Conservation (phyloP, 176 grass and related monocot genomes). For the Bolboschoenus planiculmis region DNA sequence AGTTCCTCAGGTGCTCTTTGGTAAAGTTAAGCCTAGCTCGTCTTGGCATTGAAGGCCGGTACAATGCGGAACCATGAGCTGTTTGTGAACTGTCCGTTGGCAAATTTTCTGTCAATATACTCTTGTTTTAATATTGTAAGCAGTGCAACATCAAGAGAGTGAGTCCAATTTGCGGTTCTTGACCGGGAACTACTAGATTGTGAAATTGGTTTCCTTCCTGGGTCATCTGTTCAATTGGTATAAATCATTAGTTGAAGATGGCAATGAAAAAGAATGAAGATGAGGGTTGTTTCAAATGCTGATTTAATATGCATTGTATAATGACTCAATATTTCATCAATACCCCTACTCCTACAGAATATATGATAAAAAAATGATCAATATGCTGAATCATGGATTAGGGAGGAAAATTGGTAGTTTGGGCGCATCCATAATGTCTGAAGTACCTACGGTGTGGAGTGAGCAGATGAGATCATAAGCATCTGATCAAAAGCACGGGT, state of each 20-base stretch:
- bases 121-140: slow-evolving; percentile 19
- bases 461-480: too few species aligned
- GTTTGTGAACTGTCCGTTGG: slow-evolving; percentile 13
- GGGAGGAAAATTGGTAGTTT: neutral
- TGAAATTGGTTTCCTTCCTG: neutral
- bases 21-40: slow-evolving; percentile 5
- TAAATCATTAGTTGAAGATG: neutral
- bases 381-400: neutral
- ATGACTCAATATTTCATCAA: neutral
- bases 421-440: too few species aligned
- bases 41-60: slow-evolving; percentile 13
- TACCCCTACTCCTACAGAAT: neutral
- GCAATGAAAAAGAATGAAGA: neutral
- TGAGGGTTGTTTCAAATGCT: neutral
- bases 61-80: slow-evolving; percentile 7
- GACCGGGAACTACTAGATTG: neutral
- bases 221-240: neutral
- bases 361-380: neutral
- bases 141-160: neutral
- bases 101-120: slow-evolving; percentile 11
- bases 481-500: too few species aligned
- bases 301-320: neutral
- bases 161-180: slow-evolving; percentile 15
- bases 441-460: too few species aligned
- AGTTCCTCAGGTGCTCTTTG: slow-evolving; percentile 8